These are phyloP conservation scores for Petrea volubilis DNA, from an alignment of 257 asterid species.

Conservation along the genomic window DNA sequence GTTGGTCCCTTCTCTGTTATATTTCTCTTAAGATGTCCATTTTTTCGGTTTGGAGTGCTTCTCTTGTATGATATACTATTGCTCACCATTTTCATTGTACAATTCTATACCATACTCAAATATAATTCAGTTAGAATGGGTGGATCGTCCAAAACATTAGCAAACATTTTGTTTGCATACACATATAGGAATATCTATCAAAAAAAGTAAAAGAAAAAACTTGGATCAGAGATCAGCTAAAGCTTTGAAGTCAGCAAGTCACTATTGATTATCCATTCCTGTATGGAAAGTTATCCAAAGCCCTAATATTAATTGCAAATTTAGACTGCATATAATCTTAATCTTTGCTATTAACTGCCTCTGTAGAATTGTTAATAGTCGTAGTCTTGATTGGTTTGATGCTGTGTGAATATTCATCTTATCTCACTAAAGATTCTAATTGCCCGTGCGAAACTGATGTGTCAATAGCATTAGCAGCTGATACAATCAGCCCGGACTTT, in stretches of 20 bases:
- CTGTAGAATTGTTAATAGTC: too few species aligned
- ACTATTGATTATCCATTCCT: not conserved
- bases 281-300: not conserved
- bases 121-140: not conserved
- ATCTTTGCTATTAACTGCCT: too few species aligned
- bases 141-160: not conserved
- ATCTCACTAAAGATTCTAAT: not conserved
- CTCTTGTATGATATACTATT: constrained; percentile 8
- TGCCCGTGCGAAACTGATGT: not conserved
- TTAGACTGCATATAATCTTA: too few species aligned
- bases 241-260: not conserved
- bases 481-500: too few species aligned
- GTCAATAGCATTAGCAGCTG: too few species aligned
- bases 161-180: not conserved
- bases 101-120: not conserved
- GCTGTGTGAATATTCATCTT: not conserved
- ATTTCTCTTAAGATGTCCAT: not conserved
- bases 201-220: not conserved
- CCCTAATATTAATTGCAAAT: not conserved
- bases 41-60: not conserved
- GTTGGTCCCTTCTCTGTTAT: not conserved
- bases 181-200: not conserved
- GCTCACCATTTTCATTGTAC: not conserved
- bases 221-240: not conserved
- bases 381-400: not conserved